phyloP scores from a whole-genome alignment of 1,284 basidiomycete species.

The Cutaneotrichosporon sp. region DNA sequence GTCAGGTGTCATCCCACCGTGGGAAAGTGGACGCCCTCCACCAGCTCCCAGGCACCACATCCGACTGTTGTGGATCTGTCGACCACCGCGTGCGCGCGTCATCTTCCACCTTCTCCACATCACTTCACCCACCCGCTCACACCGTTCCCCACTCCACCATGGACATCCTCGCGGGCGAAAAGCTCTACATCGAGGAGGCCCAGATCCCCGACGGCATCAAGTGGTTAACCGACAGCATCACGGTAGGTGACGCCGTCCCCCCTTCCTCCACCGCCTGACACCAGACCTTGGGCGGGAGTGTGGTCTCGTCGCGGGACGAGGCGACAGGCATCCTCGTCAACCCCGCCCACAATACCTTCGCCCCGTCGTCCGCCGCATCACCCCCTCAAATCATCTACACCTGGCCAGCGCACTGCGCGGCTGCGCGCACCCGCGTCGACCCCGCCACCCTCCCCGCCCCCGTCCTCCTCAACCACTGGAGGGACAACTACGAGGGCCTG shows the following conservation, averaged over 20 bases:
- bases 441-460: slow-evolving; percentile 23
- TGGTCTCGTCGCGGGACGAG: not conserved
- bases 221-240: not conserved
- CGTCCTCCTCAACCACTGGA: slow-evolving; percentile 21
- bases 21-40: slow-evolving; percentile 9
- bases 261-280: not conserved
- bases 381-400: slow-evolving; percentile 32
- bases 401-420: slow-evolving; percentile 35
- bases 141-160: not conserved
- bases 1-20: not conserved
- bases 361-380: not conserved
- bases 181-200: not conserved
- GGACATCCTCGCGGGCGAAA: slow-evolving; percentile 11
- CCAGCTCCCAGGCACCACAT: not conserved
- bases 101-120: slow-evolving; percentile 1
- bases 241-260: not conserved
- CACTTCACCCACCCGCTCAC: no score
- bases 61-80: not conserved
- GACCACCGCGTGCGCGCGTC: not conserved
- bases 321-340: slow-evolving; percentile 28
- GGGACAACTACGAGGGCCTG: slow-evolving; percentile 8
- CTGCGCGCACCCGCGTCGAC: slow-evolving; percentile 13
- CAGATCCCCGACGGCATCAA: not conserved
- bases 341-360: not conserved
- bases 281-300: slow-evolving; percentile 21